These are phyloP conservation scores for Gremmenia infestans DNA, from an alignment of 2,329 filamentous ascomycete genomes.

Conservation along the genomic window DNA sequence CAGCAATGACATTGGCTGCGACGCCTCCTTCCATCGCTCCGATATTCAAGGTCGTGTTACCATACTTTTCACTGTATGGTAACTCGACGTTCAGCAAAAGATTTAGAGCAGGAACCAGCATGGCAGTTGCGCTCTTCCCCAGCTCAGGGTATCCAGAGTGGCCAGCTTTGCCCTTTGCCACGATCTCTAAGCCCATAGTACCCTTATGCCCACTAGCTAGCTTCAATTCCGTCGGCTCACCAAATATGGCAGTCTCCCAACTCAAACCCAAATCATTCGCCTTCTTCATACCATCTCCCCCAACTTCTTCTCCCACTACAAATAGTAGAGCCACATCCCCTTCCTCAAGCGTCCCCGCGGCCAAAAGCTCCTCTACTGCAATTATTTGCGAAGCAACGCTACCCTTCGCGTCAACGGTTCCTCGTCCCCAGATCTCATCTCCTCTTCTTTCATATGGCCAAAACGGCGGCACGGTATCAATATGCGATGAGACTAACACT, in stretches of 20 bases:
- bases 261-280: slow-evolving; percentile 44
- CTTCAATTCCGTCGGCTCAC: slow-evolving; percentile 86
- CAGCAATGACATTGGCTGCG: slow-evolving; percentile 82
- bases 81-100: slow-evolving; percentile 64
- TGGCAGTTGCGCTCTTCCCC: slow-evolving; percentile 77
- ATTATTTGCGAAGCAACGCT: slow-evolving; percentile 69
- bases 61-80: slow-evolving; percentile 71
- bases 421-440: slow-evolving; percentile 62
- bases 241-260: slow-evolving; percentile 76
- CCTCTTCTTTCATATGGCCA: slow-evolving; percentile 33
- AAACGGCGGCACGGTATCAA: slow-evolving; percentile 57
- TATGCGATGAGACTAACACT: slow-evolving; percentile 56
- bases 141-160: slow-evolving; percentile 93
- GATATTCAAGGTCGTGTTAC: slow-evolving; percentile 85
- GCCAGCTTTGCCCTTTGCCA: slow-evolving; percentile 68
- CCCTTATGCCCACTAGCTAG: slow-evolving; percentile 93
- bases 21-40: slow-evolving; percentile 76
- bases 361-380: slow-evolving; percentile 55
- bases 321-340: slow-evolving; percentile 57
- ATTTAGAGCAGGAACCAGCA: slow-evolving; percentile 69
- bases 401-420: slow-evolving; percentile 67
- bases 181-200: slow-evolving; percentile 61
- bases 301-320: slow-evolving; percentile 78
- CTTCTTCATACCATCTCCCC: slow-evolving; percentile 72
- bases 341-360: slow-evolving; percentile 34